A percentile compares a stretch with the other conserved stretches of the same genome.
These are phyloP conservation scores for Nemania serpens DNA, from an alignment of 2,329 filamentous ascomycete genomes.

Conservation along the genomic window DNA sequence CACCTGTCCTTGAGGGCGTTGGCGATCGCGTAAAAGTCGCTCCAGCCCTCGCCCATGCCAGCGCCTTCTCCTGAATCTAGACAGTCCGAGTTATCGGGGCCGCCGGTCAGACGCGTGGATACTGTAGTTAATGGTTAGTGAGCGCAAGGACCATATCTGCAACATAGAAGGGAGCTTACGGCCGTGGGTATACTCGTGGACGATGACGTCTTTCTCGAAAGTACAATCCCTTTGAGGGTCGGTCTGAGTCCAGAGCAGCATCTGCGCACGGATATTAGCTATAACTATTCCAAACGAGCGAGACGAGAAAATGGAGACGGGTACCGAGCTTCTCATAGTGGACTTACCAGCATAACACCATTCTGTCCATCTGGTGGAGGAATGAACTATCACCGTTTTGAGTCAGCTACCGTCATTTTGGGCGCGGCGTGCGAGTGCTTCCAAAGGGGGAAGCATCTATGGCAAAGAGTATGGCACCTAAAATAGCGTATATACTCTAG, in stretches of 20 bases:
- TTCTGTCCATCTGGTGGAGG: slow-evolving; percentile 57
- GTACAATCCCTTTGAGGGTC: slow-evolving; percentile 55
- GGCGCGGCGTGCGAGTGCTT: neutral
- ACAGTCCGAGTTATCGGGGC: slow-evolving; percentile 57
- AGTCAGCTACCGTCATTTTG: neutral
- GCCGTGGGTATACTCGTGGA: slow-evolving; percentile 63
- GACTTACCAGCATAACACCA: slow-evolving; percentile 53
- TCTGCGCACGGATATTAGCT: slow-evolving; percentile 38
- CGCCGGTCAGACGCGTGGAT: slow-evolving; percentile 62
- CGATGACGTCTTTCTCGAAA: slow-evolving; percentile 64
- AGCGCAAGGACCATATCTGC: neutral
- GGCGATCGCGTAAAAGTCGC: slow-evolving; percentile 54
- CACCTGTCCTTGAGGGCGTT: slow-evolving; percentile 51
- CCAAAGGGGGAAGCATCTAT: neutral
- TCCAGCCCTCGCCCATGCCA: slow-evolving; percentile 57
- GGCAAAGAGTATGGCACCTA: neutral
- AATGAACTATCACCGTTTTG: slow-evolving; percentile 28
- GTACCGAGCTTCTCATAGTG: neutral
- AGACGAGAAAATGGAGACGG: neutral
- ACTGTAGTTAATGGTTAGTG: slow-evolving; percentile 36
- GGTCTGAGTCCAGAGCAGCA: slow-evolving; percentile 59
- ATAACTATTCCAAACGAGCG: neutral
- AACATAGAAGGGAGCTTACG: slow-evolving; percentile 35
- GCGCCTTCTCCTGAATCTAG: slow-evolving; percentile 48
- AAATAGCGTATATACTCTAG: neutral